Conservation (phyloP, 148 eudicot species). For the Vaccinium darrowii region DNA sequence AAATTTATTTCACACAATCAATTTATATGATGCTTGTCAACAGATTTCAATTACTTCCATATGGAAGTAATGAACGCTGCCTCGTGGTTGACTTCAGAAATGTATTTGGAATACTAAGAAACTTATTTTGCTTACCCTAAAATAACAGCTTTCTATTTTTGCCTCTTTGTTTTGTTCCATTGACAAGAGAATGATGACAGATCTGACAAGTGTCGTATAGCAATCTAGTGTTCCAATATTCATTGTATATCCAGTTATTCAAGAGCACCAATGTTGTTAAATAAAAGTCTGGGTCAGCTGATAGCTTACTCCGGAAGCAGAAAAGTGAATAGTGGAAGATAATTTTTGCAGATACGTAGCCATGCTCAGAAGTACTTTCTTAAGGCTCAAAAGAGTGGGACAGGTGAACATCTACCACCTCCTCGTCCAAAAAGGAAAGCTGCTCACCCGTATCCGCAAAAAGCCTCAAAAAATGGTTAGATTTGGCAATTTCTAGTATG, state of each 20-base stretch:
- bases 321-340: constrained; percentile 6
- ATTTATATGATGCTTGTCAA: too few relatives aligned
- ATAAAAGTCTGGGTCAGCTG: too few relatives aligned
- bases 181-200: not conserved
- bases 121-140: not conserved
- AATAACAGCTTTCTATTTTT: not conserved
- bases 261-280: too few relatives aligned
- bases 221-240: not conserved
- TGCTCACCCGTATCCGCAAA: constrained; percentile 95
- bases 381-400: constrained; percentile 93
- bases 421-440: constrained; percentile 98
- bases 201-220: not conserved
- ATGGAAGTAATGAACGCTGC: not conserved
- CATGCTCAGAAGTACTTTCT: constrained; percentile 98
- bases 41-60: not conserved
- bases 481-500: not conserved
- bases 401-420: constrained; percentile 92
- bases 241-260: not conserved
- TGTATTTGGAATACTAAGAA: not conserved
- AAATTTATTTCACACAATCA: too few relatives aligned
- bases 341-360: constrained; percentile 83
- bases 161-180: too few relatives aligned
- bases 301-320: not conserved
- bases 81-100: not conserved
- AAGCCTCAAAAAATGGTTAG: constrained; percentile 79